These are phyloP conservation scores for Lycium ferocissimum DNA, from an alignment of 257 asterid genomes.

Conservation along the genomic window DNA sequence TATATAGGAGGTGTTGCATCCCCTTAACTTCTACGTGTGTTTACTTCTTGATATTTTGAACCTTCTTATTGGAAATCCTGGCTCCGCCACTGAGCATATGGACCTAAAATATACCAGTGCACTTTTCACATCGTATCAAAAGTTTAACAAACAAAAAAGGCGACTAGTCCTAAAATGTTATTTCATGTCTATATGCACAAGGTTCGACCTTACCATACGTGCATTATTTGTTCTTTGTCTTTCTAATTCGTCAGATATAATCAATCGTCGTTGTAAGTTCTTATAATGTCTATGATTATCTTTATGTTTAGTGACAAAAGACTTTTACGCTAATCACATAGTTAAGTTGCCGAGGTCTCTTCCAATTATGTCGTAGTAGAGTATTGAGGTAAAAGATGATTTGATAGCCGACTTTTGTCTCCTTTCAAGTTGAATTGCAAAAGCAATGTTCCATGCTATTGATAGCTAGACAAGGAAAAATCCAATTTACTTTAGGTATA, in stretches of 20 bases:
- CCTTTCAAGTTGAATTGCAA: slow-evolving; percentile 14
- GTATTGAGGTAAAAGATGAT: not conserved
- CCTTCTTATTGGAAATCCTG: no score
- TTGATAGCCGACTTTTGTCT: not conserved
- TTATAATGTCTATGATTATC: not conserved
- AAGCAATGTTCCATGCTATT: not conserved
- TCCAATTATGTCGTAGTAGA: slow-evolving; percentile 22
- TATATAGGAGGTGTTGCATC: no score
- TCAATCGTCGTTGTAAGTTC: not conserved
- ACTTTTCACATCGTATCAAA: not conserved
- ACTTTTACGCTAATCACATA: not conserved
- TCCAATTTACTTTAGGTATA: slow-evolving; percentile 2
- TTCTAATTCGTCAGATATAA: slow-evolving; percentile 15
- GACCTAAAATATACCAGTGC: not conserved
- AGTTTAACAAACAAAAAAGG: not conserved
- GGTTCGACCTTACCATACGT: not conserved
- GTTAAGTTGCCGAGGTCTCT: not conserved
- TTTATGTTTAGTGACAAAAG: slow-evolving; percentile 20
- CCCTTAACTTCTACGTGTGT: no score
- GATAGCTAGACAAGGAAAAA: slow-evolving; percentile 4
- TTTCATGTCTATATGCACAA: slow-evolving; percentile 7
- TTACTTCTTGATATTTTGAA: no score
- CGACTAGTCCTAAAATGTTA: slow-evolving; percentile 20
- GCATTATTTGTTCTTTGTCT: not conserved
- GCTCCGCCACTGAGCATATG: not conserved